A percentile compares a stretch with the other conserved stretches of the same genome.
These are phyloP conservation scores for Cryphonectria japonica DNA, from an alignment of 2,329 filamentous ascomycete species.

Conservation along the genomic window DNA sequence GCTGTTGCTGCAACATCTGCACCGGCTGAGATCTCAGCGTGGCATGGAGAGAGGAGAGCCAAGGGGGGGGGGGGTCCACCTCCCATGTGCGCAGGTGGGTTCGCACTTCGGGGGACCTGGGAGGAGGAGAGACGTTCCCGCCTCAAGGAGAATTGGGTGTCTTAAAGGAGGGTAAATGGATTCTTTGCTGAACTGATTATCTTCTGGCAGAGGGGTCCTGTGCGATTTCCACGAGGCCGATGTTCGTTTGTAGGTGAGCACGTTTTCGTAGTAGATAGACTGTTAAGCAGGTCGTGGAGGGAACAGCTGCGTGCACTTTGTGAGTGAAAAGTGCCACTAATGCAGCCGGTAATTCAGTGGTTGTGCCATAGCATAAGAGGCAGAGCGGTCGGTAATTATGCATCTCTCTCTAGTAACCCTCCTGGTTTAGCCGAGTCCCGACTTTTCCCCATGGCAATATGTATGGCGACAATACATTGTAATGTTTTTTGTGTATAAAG, in stretches of 20 bases:
- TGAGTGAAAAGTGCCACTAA: neutral
- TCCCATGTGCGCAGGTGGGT: conserved; percentile 11
- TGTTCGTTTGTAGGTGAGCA: neutral
- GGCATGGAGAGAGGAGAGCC: neutral
- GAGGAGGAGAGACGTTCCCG: neutral
- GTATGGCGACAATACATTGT: neutral
- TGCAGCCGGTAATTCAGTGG: neutral
- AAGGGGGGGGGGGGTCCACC: neutral
- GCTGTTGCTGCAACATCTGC: no score
- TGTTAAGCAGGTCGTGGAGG: no score
- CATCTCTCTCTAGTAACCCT: neutral
- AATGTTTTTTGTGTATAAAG: no score
- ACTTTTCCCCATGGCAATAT: neutral
- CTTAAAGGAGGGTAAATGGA: neutral
- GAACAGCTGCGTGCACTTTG: neutral
- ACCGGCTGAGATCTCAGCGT: conserved; percentile 20
- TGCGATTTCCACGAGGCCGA: neutral
- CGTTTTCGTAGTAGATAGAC: neutral
- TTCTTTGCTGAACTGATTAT: neutral
- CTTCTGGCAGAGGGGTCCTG: neutral
- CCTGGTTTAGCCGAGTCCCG: neutral
- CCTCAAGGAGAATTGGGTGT: no score
- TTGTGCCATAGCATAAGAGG: neutral
- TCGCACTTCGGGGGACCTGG: neutral
- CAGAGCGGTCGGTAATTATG: neutral